A percentile compares a stretch with the other conserved stretches of the same genome.
Evolutionary conservation across 768 basidiomycete genomes (phyloP).

Genomic region (Suillus bovinus): DNA sequence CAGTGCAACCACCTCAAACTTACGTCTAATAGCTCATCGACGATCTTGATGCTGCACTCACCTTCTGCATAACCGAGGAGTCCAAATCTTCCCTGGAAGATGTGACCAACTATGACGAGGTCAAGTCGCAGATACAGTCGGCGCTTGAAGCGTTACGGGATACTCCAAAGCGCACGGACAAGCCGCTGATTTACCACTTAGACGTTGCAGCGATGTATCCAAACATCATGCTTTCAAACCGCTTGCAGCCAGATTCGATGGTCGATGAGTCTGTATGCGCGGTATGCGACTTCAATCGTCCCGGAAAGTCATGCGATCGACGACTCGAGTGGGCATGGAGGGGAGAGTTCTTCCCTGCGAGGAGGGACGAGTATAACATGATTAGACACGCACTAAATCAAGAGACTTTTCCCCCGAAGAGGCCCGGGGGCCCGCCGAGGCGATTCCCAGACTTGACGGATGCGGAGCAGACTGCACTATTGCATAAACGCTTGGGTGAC

Average conservation of each 20-base stretch:
- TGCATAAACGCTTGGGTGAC: slow-evolving; percentile 97
- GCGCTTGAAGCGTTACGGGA: slow-evolving; percentile 90
- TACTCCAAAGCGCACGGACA: slow-evolving; percentile 84
- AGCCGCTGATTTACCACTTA: slow-evolving; percentile 95
- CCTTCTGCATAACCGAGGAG: slow-evolving; percentile 87
- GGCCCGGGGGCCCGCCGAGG: slow-evolving; percentile 69
- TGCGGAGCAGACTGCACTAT: slow-evolving; percentile 85
- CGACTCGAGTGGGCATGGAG: slow-evolving; percentile 98
- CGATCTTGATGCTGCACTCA: slow-evolving; percentile 89
- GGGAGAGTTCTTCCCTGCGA: slow-evolving; percentile 97
- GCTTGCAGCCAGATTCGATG: slow-evolving; percentile 97
- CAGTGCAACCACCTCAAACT: background rate
- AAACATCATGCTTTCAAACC: slow-evolving; percentile 99
- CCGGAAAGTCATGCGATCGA: slow-evolving; percentile 93
- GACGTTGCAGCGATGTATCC: slow-evolving; percentile 99
- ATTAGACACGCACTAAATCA: slow-evolving; percentile 96
- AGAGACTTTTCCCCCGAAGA: slow-evolving; percentile 85
- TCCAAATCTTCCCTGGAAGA: slow-evolving; percentile 73
- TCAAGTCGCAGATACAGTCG: slow-evolving; percentile 74
- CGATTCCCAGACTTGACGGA: slow-evolving; percentile 81
- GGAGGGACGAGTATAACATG: slow-evolving; percentile 98
- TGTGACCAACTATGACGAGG: slow-evolving; percentile 94
- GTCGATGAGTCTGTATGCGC: slow-evolving; percentile 96
- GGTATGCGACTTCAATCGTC: slow-evolving; percentile 97
- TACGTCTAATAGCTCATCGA: slow-evolving; percentile 70